Conservation (phyloP, 2,329 filamentous ascomycete genomes). For the Aspergillus sp. region DNA sequence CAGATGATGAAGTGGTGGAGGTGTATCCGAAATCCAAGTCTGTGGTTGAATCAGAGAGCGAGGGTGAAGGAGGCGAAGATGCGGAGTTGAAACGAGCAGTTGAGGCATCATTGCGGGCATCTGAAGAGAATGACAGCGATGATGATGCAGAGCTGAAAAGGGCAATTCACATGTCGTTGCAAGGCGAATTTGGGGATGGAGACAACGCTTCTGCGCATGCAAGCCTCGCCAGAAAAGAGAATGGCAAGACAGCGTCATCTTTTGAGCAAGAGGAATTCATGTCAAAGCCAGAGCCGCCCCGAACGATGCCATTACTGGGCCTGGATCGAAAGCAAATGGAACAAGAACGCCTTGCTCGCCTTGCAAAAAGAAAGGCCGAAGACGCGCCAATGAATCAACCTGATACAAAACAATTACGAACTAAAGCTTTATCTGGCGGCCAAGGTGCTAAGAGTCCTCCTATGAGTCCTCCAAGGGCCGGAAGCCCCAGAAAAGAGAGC, state of each 20-base stretch:
- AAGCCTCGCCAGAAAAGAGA: background rate
- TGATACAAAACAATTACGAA: constrained; percentile 17
- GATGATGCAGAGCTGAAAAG: background rate
- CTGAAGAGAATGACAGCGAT: constrained; percentile 10
- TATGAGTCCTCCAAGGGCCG: no score
- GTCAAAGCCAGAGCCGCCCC: background rate
- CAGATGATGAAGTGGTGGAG: constrained; percentile 18
- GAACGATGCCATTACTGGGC: constrained; percentile 37
- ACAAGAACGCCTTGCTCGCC: constrained; percentile 64
- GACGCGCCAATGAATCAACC: constrained; percentile 19
- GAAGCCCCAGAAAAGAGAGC: no score
- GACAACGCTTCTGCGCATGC: background rate
- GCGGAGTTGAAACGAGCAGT: constrained; percentile 31
- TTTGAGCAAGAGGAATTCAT: background rate
- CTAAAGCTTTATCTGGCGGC: constrained; percentile 2
- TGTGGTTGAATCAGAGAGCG: constrained; percentile 17
- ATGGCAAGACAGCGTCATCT: background rate
- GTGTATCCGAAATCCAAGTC: constrained; percentile 22
- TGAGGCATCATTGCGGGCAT: constrained; percentile 20
- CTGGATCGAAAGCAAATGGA: constrained; percentile 80
- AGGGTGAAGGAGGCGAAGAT: constrained; percentile 17
- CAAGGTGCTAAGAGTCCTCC: background rate
- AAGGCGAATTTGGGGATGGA: no score
- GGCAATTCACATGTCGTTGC: background rate
- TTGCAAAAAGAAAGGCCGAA: constrained; percentile 50